Base-by-base conservation (phyloP, 225 moss, liverwort and hornwort species). In the Pseudoscleropodium purum region DNA sequence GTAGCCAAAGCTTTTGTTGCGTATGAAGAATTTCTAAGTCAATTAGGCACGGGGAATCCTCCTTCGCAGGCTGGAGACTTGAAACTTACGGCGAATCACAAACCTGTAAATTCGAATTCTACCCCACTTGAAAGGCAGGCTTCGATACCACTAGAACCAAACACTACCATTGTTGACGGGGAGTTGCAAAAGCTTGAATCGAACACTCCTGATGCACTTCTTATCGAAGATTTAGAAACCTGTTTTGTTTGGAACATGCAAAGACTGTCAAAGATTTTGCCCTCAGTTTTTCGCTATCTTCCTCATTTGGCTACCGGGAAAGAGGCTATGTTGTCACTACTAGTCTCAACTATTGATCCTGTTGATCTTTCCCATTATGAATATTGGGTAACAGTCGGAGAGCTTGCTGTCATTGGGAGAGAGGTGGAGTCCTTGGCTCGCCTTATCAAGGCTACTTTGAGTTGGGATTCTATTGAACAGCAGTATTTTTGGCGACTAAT, bases 391-490 rank as follows among this genome's bases (percentile, higher is more conserved):
- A 89, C 95, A 56, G 94, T 97, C 10, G 96, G 99, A 72, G 97
- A 99, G 90, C 93, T 99, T 62, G 90, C 95, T 86, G 95, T 99
- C 14, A 79, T 99, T 82, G 99, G 99, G 65, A 92, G 95, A 86
- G 93, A 94, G 82, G 75, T 92, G 89, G 99, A 97, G 56, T 90
- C 94, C 72, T 87, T 97, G 52, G 77, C 87, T 34, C 94, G 90
- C 65, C 93, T 94, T 37, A 92, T 96, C 60, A 96, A 93, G 91
- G 92, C 93, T 49, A 95, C 97, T 24, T 88, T 97, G 57, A 92
- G 88, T 84, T 99, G 99, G 99, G 99, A 97, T 83, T 97, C 95
- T 62, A 91, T 96, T n/a, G 99, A 97, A 88, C 99, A 99, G 90
- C 99, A 99, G 59, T 95, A 93, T 77, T 97, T 97, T 79, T 99